Evolutionary conservation across 331 rosid species (phyloP).

Genomic region (Pyrus hybrid): DNA sequence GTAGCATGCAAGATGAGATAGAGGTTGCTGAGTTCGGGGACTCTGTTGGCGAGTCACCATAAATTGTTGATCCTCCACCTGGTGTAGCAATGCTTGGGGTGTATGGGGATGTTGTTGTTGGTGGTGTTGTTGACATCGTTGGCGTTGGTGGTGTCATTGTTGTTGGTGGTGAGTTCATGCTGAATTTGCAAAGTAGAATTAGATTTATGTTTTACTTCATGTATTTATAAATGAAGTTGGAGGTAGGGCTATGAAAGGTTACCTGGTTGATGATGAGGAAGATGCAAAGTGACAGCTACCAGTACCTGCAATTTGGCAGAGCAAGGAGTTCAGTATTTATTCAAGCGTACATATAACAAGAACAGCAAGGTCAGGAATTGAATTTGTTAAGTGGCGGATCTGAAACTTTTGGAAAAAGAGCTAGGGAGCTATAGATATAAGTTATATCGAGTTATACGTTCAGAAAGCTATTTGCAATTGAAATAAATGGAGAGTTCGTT

Average conservation of each 20-base stretch:
- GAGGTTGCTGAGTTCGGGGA: conserved; percentile 57
- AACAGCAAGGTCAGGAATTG: neutral
- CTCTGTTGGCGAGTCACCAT: conserved; percentile 60
- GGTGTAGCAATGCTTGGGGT: conserved; percentile 38
- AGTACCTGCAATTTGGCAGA: conserved; percentile 41
- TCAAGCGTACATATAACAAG: neutral
- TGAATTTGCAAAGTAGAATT: conserved; percentile 20
- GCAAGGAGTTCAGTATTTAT: conserved; percentile 3
- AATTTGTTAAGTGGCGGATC: neutral
- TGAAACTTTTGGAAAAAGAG: conserved; percentile 2
- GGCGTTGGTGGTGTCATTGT: conserved; percentile 23
- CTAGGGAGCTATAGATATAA: too few relatives aligned
- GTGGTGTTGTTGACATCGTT: conserved; percentile 8
- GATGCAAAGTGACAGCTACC: conserved; percentile 61
- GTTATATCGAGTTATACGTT: too few relatives aligned
- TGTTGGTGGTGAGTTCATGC: conserved; percentile 23
- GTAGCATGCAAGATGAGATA: conserved; percentile 19
- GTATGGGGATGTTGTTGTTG: conserved; percentile 12
- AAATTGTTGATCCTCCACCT: conserved; percentile 46
- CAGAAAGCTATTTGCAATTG: too few relatives aligned
- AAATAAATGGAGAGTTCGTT: neutral
- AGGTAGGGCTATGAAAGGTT: conserved; percentile 14
- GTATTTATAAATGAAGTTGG: conserved; percentile 5
- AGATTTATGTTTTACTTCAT: conserved; percentile 7
- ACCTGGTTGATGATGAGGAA: conserved; percentile 49